Conservation (phyloP, 2,329 filamentous ascomycete species). For the Mollisiaceae sp. region DNA sequence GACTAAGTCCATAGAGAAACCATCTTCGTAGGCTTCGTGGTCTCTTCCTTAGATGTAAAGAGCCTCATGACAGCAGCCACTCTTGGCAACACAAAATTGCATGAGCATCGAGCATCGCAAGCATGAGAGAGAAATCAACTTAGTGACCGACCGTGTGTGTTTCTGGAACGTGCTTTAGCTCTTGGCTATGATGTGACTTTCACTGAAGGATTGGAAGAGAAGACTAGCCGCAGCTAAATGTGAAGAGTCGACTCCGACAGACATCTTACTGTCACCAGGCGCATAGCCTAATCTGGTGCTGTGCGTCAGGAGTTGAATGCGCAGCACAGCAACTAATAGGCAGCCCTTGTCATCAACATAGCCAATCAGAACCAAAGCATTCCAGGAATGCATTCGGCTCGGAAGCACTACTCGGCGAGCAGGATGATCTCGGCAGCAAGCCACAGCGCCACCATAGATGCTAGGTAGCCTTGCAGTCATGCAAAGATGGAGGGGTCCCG, state of each 20-base stretch:
- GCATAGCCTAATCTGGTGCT: not conserved
- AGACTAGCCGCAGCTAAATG: not conserved
- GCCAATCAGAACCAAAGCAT: not conserved
- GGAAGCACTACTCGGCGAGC: not conserved
- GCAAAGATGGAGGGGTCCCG: not conserved
- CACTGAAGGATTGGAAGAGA: not conserved
- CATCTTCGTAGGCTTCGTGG: not conserved
- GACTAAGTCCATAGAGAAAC: too few relatives aligned
- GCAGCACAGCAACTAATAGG: not conserved
- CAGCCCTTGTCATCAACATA: not conserved
- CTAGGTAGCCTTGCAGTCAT: not conserved
- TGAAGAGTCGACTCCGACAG: not conserved
- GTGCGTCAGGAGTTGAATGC: not conserved
- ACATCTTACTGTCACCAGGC: not conserved
- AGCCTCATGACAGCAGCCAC: not conserved
- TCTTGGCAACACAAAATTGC: not conserved
- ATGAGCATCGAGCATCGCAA: not conserved
- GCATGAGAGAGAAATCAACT: not conserved
- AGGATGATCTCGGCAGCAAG: not conserved
- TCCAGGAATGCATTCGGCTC: not conserved
- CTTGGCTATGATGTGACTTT: not conserved
- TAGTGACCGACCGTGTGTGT: not conserved
- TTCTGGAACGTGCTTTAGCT: not conserved
- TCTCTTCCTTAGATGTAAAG: not conserved
- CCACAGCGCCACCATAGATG: constrained; percentile 1